A percentile compares a stretch with the other conserved stretches of the same genome.
These are phyloP conservation scores for Russula compacta DNA, from an alignment of 768 basidiomycete species.

Conservation along the genomic window DNA sequence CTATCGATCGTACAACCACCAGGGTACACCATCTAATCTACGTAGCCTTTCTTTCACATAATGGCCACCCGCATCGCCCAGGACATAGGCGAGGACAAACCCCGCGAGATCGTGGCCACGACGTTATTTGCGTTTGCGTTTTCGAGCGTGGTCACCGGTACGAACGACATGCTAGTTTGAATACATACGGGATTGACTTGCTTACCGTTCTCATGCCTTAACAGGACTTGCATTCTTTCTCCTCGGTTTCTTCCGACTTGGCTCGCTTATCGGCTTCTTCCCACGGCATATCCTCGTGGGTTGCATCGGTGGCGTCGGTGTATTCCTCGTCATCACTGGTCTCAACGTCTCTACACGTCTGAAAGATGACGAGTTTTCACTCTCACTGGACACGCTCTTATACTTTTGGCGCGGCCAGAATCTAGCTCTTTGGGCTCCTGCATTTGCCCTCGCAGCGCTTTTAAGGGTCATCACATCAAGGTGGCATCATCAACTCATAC, in stretches of 20 bases:
- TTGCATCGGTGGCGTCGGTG: constrained; percentile 93
- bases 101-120: constrained; percentile 74
- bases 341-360: constrained; percentile 80
- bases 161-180: constrained; percentile 22
- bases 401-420: constrained; percentile 59
- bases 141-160: constrained; percentile 81
- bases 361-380: constrained; percentile 65
- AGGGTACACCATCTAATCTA: background rate
- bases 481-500: constrained; percentile 82
- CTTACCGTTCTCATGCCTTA: background rate
- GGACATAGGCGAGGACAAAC: constrained; percentile 62
- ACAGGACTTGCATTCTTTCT: constrained; percentile 73
- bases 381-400: constrained; percentile 54
- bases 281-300: constrained; percentile 96
- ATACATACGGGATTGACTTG: background rate
- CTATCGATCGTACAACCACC: background rate
- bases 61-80: constrained; percentile 67
- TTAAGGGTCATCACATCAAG: constrained; percentile 72
- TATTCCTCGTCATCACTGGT: constrained; percentile 85
- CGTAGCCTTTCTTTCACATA: constrained; percentile 93
- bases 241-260: constrained; percentile 77
- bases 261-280: constrained; percentile 87
- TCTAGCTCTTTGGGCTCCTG: constrained; percentile 70
- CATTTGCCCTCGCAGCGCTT: constrained; percentile 64
- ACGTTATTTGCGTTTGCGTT: constrained; percentile 84